Conservation (phyloP, 2,329 filamentous ascomycete genomes). For the Ophiostoma ips region DNA sequence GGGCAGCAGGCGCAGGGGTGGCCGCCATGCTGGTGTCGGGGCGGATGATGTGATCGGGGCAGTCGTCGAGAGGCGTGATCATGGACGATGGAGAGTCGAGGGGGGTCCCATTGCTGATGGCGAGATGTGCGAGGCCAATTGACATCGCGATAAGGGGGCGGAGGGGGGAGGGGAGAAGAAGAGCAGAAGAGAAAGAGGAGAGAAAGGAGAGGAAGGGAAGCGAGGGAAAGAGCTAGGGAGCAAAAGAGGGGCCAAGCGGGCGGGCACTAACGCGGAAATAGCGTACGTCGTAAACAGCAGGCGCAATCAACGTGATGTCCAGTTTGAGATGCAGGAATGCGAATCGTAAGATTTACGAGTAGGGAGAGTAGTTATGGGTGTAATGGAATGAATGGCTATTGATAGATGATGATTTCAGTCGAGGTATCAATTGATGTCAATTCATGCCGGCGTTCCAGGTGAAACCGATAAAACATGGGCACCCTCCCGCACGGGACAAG, state of each 20-base stretch:
- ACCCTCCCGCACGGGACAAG: too few relatives aligned
- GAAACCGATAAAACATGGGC: too few relatives aligned
- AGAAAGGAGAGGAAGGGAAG: not conserved
- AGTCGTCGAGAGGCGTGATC: not conserved
- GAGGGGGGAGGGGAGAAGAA: not conserved
- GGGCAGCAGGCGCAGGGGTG: not conserved
- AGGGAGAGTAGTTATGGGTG: too few relatives aligned
- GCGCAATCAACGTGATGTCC: too few relatives aligned
- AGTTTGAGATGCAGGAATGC: too few relatives aligned
- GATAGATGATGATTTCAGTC: too few relatives aligned
- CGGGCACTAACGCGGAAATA: not conserved
- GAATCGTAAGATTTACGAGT: too few relatives aligned
- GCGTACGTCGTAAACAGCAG: not conserved
- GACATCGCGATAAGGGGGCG: not conserved
- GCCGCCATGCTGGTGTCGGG: not conserved
- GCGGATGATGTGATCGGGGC: not conserved
- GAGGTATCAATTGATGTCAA: too few relatives aligned
- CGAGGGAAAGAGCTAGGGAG: not conserved
- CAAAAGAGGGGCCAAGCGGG: not conserved
- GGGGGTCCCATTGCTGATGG: conserved; percentile 9
- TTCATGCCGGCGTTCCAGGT: too few relatives aligned
- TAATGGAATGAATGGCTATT: too few relatives aligned
- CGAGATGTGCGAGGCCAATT: conserved; percentile 4
- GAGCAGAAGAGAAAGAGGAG: not conserved
- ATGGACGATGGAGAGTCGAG: conserved; percentile 7